Conservation (phyloP, 73 alveolate species). For the Stentor coeruleus region DNA sequence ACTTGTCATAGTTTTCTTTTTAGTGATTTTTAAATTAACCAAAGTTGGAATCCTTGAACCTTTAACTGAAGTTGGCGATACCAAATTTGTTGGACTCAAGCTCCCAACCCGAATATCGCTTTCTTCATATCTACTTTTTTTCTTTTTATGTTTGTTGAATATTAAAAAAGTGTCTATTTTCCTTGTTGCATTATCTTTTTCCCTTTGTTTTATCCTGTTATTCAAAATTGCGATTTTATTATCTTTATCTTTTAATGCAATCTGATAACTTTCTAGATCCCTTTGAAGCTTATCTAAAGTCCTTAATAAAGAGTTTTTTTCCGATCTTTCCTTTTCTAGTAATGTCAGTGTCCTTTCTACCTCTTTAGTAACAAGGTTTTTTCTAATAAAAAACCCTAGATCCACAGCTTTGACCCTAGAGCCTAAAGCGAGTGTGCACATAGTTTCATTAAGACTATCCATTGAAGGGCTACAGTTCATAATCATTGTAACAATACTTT, state of each 20-base stretch:
- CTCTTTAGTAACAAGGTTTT: slow-evolving; percentile 10
- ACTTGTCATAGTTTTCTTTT: background rate
- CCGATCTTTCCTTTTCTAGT: slow-evolving; percentile 28
- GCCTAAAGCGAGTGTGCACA: slow-evolving; percentile 19
- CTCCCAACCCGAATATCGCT: background rate
- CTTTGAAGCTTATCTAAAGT: slow-evolving; percentile 13
- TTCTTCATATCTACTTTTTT: background rate
- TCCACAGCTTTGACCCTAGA: slow-evolving; percentile 21
- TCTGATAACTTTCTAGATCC: background rate
- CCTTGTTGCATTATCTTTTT: background rate
- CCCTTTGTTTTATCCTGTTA: background rate
- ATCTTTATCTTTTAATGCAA: slow-evolving; percentile 23
- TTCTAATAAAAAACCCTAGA: slow-evolving; percentile 9
- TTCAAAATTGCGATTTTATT: background rate
- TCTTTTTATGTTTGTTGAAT: background rate
- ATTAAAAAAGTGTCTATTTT: background rate
- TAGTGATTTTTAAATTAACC: background rate
- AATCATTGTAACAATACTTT: slow-evolving; percentile 3
- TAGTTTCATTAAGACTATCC: slow-evolving; percentile 10
- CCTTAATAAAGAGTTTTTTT: slow-evolving; percentile 19
- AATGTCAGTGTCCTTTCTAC: slow-evolving; percentile 14
- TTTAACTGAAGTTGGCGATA: background rate
- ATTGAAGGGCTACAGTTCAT: slow-evolving; percentile 7
- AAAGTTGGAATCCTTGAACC: background rate
- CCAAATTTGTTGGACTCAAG: background rate